Conservation (phyloP, 2,329 filamentous ascomycete genomes). For the Talaromyces albobiverticillius region DNA sequence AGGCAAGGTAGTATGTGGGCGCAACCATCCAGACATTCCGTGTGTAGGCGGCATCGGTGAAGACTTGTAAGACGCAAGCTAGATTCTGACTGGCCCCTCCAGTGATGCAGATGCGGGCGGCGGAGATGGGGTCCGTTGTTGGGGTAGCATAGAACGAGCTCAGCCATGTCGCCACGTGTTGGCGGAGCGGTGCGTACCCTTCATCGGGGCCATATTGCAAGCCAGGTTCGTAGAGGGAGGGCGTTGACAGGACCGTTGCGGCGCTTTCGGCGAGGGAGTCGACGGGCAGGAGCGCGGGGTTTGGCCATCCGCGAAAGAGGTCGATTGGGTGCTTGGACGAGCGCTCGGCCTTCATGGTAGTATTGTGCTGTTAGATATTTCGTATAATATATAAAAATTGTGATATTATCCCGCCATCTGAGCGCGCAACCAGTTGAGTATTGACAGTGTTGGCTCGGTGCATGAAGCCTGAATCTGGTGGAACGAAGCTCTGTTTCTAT, state of each 20-base stretch:
- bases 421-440: no score
- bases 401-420: no score
- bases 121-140: conserved; percentile 36
- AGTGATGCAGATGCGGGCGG: conserved; percentile 71
- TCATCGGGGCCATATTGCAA: conserved; percentile 77
- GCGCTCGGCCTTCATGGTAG: no score
- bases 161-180: conserved; percentile 69
- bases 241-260: conserved; percentile 59
- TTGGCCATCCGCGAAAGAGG: conserved; percentile 47
- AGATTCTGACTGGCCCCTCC: conserved; percentile 83
- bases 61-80: conserved; percentile 73
- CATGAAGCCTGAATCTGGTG: no score
- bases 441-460: no score
- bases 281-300: conserved; percentile 62
- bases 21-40: conserved; percentile 74
- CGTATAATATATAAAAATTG: no score
- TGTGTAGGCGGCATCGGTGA: conserved; percentile 74
- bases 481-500: no score
- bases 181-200: conserved; percentile 68
- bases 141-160: conserved; percentile 56
- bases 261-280: conserved; percentile 61
- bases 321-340: conserved; percentile 31
- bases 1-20: conserved; percentile 81
- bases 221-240: conserved; percentile 58
- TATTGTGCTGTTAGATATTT: no score